Evolutionary conservation across 805 yeast genomes (phyloP).

Genomic region (Saccharomyces paradoxus): DNA sequence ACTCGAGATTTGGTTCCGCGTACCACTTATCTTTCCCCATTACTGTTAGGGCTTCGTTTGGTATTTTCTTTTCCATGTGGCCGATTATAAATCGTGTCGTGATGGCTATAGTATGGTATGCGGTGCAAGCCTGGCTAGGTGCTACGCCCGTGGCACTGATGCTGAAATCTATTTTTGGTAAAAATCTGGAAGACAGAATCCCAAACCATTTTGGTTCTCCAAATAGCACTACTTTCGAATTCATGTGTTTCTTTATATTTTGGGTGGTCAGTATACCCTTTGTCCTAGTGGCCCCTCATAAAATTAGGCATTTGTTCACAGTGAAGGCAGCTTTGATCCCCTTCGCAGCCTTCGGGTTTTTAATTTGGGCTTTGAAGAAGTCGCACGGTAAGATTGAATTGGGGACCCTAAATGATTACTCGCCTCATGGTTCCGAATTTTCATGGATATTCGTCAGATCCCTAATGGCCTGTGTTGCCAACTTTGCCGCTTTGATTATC

Average conservation of each 20-base stretch:
- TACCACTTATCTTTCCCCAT: constrained; percentile 85
- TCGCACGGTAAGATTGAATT: constrained; percentile 49
- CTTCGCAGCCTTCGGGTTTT: constrained; percentile 71
- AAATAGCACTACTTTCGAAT: constrained; percentile 62
- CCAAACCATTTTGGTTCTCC: constrained; percentile 52
- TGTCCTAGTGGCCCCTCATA: constrained; percentile 74
- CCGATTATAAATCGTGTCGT: constrained; percentile 82
- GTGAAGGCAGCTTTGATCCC: constrained; percentile 74
- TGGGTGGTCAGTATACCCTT: constrained; percentile 77
- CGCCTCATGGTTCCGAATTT: constrained; percentile 20
- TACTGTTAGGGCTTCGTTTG: constrained; percentile 72
- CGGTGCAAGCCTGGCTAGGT: constrained; percentile 79
- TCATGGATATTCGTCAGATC: constrained; percentile 60
- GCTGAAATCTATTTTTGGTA: constrained; percentile 70
- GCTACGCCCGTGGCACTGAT: constrained; percentile 74
- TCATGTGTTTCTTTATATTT: constrained; percentile 70
- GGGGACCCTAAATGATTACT: constrained; percentile 16
- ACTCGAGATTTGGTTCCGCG: constrained; percentile 71
- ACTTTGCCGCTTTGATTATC: constrained; percentile 70
- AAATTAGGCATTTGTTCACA: constrained; percentile 75
- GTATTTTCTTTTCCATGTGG: constrained; percentile 81
- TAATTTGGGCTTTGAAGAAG: constrained; percentile 76
- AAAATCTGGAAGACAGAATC: constrained; percentile 50
- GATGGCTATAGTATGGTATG: constrained; percentile 82
- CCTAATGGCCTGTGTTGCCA: constrained; percentile 66